These are phyloP conservation scores for Fusarium mexicanum DNA, from an alignment of 2,329 filamentous ascomycete genomes.

Conservation along the genomic window DNA sequence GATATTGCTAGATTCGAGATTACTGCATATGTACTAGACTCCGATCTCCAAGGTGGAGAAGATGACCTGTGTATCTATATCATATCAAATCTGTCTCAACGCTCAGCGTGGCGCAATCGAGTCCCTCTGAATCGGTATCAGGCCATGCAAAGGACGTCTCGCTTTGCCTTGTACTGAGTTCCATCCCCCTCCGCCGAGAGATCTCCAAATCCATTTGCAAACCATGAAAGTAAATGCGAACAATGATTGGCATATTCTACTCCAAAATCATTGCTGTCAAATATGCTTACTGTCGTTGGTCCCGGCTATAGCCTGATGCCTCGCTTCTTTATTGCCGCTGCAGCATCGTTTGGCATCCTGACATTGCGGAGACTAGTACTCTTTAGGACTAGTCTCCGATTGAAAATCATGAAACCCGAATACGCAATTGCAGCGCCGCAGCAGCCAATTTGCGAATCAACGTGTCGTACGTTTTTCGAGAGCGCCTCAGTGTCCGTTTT, in stretches of 20 bases:
- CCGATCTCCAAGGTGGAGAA: conserved; percentile 22
- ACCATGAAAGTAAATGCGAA: fast-evolving
- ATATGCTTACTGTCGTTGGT: not conserved
- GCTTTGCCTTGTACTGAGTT: not conserved
- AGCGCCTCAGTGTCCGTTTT: not conserved
- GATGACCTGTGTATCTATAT: not conserved
- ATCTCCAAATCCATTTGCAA: fast-evolving
- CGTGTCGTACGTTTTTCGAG: not conserved
- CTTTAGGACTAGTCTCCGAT: conserved; percentile 48
- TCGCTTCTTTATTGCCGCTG: not conserved
- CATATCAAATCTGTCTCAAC: not conserved
- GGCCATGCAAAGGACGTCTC: not conserved
- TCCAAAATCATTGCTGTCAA: not conserved
- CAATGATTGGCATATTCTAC: too few relatives aligned
- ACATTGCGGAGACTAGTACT: conserved; percentile 34
- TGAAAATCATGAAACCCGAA: conserved; percentile 18
- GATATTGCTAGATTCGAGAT: conserved; percentile 19
- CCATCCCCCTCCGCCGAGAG: too few relatives aligned
- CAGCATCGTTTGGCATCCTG: not conserved
- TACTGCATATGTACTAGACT: conserved; percentile 39
- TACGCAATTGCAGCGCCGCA: not conserved
- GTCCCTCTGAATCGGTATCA: not conserved
- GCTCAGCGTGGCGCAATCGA: not conserved
- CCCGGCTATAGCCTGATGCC: not conserved
- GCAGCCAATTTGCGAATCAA: not conserved